These are phyloP conservation scores for Yueomyces sp. DNA, from an alignment of 805 yeast genomes.

Conservation along the genomic window DNA sequence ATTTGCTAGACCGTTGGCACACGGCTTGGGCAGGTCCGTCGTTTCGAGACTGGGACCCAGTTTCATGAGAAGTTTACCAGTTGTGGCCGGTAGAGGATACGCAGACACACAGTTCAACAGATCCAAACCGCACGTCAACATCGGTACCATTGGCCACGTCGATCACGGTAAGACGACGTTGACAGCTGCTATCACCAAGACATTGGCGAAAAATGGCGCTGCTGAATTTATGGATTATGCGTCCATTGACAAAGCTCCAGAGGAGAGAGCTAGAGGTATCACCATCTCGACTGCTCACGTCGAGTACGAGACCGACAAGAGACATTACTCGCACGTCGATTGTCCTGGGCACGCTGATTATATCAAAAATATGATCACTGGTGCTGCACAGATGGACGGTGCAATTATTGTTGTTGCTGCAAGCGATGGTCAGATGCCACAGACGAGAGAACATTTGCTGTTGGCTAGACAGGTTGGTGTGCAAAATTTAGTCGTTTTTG, in stretches of 20 bases:
- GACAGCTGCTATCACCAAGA: slow-evolving; percentile 96
- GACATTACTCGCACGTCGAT: slow-evolving; percentile 97
- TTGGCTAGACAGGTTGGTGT: slow-evolving; percentile 99
- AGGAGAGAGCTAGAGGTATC: slow-evolving; percentile 99
- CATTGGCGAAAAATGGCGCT: slow-evolving; percentile 75
- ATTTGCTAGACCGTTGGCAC: background rate
- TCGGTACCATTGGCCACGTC: slow-evolving; percentile 98
- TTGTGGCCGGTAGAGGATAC: slow-evolving; percentile 10
- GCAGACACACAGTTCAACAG: slow-evolving; percentile 75
- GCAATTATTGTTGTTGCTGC: slow-evolving; percentile 99
- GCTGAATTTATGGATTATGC: slow-evolving; percentile 89
- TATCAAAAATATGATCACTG: slow-evolving; percentile 97
- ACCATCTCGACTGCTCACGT: slow-evolving; percentile 97
- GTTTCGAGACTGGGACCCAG: background rate
- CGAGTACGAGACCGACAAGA: slow-evolving; percentile 86
- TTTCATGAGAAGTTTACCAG: background rate
- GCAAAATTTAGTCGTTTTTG: slow-evolving; percentile 91
- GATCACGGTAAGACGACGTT: slow-evolving; percentile 98
- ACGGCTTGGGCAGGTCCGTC: background rate
- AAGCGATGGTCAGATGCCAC: slow-evolving; percentile 99
- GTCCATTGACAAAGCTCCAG: slow-evolving; percentile 94
- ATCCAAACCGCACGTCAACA: slow-evolving; percentile 90
- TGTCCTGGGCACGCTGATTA: slow-evolving; percentile 99
- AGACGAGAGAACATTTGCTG: slow-evolving; percentile 96
- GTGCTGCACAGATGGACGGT: slow-evolving; percentile 99